phyloP scores from a whole-genome alignment of 768 basidiomycete genomes.

The Strobilomyces echinocephalus region DNA sequence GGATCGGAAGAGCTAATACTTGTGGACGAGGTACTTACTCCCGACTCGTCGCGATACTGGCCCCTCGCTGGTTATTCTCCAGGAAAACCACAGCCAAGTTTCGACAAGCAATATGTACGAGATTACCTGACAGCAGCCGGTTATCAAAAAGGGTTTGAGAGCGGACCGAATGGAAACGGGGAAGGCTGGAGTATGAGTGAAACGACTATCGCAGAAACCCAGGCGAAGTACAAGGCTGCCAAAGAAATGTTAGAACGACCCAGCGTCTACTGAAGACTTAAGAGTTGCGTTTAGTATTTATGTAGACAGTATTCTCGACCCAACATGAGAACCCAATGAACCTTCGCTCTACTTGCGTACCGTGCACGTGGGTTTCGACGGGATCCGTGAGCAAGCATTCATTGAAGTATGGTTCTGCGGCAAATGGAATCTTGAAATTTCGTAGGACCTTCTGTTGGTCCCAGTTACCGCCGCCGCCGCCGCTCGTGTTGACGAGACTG shows the following conservation, averaged over 20 bases:
- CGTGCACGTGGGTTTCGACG: too few species aligned
- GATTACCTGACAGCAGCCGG: conserved; percentile 80
- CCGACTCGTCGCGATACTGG: conserved; percentile 98
- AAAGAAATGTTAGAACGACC: conserved; percentile 49
- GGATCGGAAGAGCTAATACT: conserved; percentile 60
- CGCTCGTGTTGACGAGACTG: conserved; percentile 70
- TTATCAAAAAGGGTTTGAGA: conserved; percentile 75
- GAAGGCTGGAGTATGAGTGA: conserved; percentile 78
- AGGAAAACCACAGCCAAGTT: conserved; percentile 79
- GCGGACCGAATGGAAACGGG: conserved; percentile 59
- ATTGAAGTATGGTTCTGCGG: conserved; percentile 60
- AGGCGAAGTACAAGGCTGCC: conserved; percentile 74
- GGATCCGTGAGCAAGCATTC: conserved; percentile 74
- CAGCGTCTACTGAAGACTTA: conserved; percentile 7
- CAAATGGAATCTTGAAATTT: conserved; percentile 55
- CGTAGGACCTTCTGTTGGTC: conserved; percentile 49
- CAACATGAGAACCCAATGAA: not conserved
- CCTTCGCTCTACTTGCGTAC: conserved; percentile 2
- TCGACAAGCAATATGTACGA: conserved; percentile 94
- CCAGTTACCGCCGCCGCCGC: conserved; percentile 66
- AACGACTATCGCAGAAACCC: conserved; percentile 72
- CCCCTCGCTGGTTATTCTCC: conserved; percentile 66
- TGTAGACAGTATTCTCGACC: not conserved
- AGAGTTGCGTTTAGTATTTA: not conserved
- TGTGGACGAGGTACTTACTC: conserved; percentile 95